Evolutionary conservation across 306 rosid species (phyloP).

Genomic region (Inga laurina): DNA sequence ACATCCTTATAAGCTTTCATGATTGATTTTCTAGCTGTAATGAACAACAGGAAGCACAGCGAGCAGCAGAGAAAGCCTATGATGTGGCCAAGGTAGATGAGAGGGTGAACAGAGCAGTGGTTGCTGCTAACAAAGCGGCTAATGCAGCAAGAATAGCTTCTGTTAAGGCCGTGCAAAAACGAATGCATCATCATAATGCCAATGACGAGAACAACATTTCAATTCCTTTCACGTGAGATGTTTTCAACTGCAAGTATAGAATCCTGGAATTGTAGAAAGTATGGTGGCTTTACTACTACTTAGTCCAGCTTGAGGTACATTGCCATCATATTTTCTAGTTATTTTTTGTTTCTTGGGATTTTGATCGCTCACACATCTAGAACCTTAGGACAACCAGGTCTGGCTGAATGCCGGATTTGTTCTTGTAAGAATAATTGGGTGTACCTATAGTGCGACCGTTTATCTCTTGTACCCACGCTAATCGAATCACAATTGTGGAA

Average conservation of each 20-base stretch:
- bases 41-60: constrained; percentile 61
- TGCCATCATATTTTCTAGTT: constrained; percentile 23
- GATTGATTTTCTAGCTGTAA: not conserved
- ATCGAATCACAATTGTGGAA: too few species aligned
- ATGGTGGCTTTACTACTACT: constrained; percentile 34
- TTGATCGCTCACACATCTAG: constrained; percentile 21
- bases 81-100: constrained; percentile 77
- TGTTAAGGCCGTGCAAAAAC: constrained; percentile 70
- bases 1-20: not conserved
- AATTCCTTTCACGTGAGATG: constrained; percentile 17
- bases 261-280: constrained; percentile 33
- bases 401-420: constrained; percentile 33
- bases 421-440: too few species aligned
- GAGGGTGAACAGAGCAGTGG: constrained; percentile 64
- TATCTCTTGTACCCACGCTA: too few species aligned
- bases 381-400: constrained; percentile 9
- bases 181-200: constrained; percentile 47
- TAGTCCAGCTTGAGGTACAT: constrained; percentile 35
- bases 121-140: constrained; percentile 68
- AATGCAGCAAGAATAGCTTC: constrained; percentile 79
- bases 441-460: too few species aligned
- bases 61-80: constrained; percentile 61
- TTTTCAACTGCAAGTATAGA: constrained; percentile 14
- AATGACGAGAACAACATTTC: constrained; percentile 36
- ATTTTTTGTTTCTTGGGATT: constrained; percentile 21